Percentiles rank a stretch among this genome's conserved stretches.
phyloP scores from a whole-genome alignment of 2,329 filamentous ascomycete genomes.

The Clarireedia monteithiana region DNA sequence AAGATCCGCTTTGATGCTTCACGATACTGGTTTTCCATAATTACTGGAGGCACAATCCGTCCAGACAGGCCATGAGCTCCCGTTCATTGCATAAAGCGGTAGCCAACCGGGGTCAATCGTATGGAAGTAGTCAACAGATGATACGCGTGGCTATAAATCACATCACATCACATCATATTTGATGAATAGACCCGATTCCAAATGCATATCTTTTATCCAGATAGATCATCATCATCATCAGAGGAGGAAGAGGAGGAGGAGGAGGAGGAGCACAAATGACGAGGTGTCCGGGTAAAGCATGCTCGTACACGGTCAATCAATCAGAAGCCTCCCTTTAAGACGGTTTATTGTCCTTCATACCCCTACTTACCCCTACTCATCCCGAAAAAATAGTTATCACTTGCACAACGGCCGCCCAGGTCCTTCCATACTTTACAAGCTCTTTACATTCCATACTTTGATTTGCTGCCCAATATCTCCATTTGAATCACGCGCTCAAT shows the following conservation, averaged over 20 bases:
- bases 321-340: no score
- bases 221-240: no score
- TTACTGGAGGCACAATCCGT: not conserved
- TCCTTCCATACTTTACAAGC: constrained; percentile 9
- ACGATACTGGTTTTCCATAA: not conserved
- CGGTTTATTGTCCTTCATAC: not conserved
- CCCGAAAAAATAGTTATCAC: not conserved
- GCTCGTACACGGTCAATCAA: no score
- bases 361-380: not conserved
- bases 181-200: not conserved
- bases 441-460: constrained; percentile 2
- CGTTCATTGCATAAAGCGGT: constrained; percentile 8
- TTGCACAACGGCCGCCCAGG: constrained; percentile 1
- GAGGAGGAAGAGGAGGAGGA: no score
- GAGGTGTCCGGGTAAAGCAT: no score
- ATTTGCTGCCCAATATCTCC: constrained; percentile 9
- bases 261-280: no score
- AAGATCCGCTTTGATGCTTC: constrained; percentile 5
- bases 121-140: not conserved
- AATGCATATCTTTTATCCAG: no score
- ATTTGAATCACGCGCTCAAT: constrained; percentile 8
- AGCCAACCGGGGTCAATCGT: constrained; percentile 2
- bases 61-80: not conserved
- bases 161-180: not conserved
- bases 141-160: not conserved